phyloP scores from a whole-genome alignment of 371 early-diverging fungal genomes.

The Conidiobolus incongruus region DNA sequence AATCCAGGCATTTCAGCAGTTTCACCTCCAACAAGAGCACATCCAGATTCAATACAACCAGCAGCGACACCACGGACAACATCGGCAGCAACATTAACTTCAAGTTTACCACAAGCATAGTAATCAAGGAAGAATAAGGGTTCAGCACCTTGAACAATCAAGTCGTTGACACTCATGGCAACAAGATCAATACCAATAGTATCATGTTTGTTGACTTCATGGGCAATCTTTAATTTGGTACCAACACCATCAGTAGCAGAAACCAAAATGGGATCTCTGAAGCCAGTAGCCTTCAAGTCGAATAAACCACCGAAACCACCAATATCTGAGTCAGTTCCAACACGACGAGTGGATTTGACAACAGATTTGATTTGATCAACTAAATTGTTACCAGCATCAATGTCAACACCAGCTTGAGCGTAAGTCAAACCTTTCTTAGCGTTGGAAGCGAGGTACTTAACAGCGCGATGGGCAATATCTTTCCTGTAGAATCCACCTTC shows the following conservation, averaged over 20 bases:
- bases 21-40: constrained; percentile 93
- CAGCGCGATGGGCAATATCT: constrained; percentile 77
- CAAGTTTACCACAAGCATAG: constrained; percentile 83
- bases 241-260: constrained; percentile 97
- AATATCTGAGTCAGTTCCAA: constrained; percentile 86
- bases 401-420: constrained; percentile 86
- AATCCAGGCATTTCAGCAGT: constrained; percentile 99
- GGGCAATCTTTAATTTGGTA: constrained; percentile 92
- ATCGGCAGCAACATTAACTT: constrained; percentile 70
- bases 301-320: constrained; percentile 97
- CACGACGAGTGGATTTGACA: constrained; percentile 72
- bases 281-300: constrained; percentile 82
- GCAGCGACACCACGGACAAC: constrained; percentile 84
- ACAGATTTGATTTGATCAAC: constrained; percentile 88
- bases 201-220: constrained; percentile 55
- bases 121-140: constrained; percentile 95
- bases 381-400: constrained; percentile 84
- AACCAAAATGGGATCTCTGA: constrained; percentile 73
- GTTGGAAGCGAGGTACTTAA: constrained; percentile 10
- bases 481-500: constrained; percentile 64
- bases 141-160: constrained; percentile 95
- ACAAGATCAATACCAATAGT: constrained; percentile 89
- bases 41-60: constrained; percentile 81
- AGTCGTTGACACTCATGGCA: constrained; percentile 96
- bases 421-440: too few species aligned